Evolutionary conservation across 23 red algal genomes (phyloP), one percentile per base, ranked within the genome.

Genomic region (Gracilaria caudata): DNA sequence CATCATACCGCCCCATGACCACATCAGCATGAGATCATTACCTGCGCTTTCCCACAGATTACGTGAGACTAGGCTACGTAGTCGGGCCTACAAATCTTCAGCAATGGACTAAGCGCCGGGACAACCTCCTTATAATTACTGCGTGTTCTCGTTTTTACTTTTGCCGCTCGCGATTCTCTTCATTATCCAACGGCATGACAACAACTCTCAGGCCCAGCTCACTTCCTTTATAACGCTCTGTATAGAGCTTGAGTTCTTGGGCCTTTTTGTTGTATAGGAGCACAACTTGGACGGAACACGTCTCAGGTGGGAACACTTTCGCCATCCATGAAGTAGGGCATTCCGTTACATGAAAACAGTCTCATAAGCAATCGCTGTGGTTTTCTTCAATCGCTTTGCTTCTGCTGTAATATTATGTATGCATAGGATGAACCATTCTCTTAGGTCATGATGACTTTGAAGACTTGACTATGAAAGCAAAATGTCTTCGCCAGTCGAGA

Each of bases 111-210:
- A 0, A 16, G 36, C 0, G 36, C 16, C 8, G 61, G 61, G 29
- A 29, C 26, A 30, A 8, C 8, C 12, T 66, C 29, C 13, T 63
- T 6, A 66, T 66, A 12, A 60, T 53, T 20, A 60, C 57, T 36
- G 19, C 0, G 13, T 2, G 25, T 66, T 26, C 11, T 36, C 7
- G 1, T 3, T 30, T 33, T 6, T 33, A 35, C n/a, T n/a, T n/a
- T n/a, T 61, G 57, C 26, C 26, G 11, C 25, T 36, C 17, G 29
- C 61, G 61, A 29, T 66, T 66, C 61, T 66, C 61, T 66, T 66
- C 61, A 66, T 66, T 66, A 66, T 33, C 32, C 61, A 66, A 66
- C 61, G 26, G 61, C 32, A 66, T 66, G 58, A 63, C 61, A 66
- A 36, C 30, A 26, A 17, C 36, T 16, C 29, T 66, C 61, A 30